Percentiles rank a stretch among this genome's conserved stretches.
Evolutionary conservation across 306 rosid species (phyloP).

Genomic region (Quercus gilva): DNA sequence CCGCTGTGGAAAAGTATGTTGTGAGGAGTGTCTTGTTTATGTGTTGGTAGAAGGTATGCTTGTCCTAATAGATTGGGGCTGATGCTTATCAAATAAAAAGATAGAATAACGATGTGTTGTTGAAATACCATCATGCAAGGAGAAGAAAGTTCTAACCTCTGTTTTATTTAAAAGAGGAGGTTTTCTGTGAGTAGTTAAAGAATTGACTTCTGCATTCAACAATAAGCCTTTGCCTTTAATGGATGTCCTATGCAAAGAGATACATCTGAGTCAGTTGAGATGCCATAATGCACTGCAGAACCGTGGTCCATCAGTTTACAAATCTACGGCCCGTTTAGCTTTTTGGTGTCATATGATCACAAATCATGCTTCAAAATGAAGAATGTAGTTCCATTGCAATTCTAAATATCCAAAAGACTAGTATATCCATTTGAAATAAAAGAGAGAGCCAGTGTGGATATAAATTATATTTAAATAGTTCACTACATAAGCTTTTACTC

Average conservation of each 20-base stretch:
- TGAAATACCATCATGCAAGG: background rate
- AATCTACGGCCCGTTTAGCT: background rate
- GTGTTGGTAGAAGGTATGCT: background rate
- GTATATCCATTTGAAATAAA: background rate
- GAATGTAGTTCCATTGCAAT: background rate
- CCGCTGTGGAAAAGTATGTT: background rate
- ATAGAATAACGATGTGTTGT: background rate
- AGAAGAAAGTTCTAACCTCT: background rate
- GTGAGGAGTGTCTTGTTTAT: background rate
- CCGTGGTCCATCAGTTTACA: background rate
- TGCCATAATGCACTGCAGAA: background rate
- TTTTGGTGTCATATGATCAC: background rate
- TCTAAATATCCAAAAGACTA: background rate
- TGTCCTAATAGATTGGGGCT: background rate
- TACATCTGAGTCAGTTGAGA: background rate
- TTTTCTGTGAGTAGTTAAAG: background rate
- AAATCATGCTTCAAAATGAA: background rate
- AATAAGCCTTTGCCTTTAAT: background rate
- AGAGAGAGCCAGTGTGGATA: background rate
- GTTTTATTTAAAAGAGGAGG: background rate
- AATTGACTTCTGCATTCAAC: background rate
- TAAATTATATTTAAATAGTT: conserved; percentile 13
- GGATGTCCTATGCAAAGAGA: background rate
- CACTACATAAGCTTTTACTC: conserved; percentile 21
- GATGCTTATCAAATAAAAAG: background rate